Evolutionary conservation across 805 yeast genomes (phyloP), one percentile per base, ranked within the genome.

Genomic region (Tetrapisispora iriomotensis): DNA sequence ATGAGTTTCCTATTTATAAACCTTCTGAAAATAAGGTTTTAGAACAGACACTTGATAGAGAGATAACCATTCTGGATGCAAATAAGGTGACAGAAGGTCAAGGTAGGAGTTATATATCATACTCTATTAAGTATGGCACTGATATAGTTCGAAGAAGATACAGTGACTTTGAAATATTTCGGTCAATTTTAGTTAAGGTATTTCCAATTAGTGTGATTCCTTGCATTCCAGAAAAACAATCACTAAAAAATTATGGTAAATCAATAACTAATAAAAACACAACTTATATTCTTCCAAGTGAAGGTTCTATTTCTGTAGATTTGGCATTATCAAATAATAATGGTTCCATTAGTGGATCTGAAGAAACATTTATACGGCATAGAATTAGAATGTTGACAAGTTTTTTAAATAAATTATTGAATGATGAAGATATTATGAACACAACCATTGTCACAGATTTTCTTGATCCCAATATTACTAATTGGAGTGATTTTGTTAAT

Each of bases 191-290:
- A 20, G 66, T 77, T 5, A 77, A 77, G 51, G 64, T 84, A 24
- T 87, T 83, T 51, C 96, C 97, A 1, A 77, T 90, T 28, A 63
- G 77, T 6, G 70, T 92, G 4, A 73, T 92, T 2, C 97, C 98
- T 2, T 95, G 96, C 0, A 85, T 92, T n/a, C 98, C 98, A 0
- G 84, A 79, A 65, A 82, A 82, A 57, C 88, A 82, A 43, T 46
- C 55, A 8, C 44, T 61, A 6, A 60, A 54, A 37, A 58, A 53
- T 23, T 58, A 57, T 40, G 50, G 63, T 15, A 56, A 53, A 36
- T 24, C 36, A 51, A 29, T 58, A 14, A 48, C 61, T 3, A 54
- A 58, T 3, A 46, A 56, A 14, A 51, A 49, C 20, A 49, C 61
- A 2, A 53, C 45, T 18, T 57, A 53, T 36, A 19, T 50, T 14